Evolutionary conservation across 2,329 filamentous ascomycete species (phyloP), one percentile per base, ranked within the genome.

Genomic region (Scopulariopsis brevicaulis): DNA sequence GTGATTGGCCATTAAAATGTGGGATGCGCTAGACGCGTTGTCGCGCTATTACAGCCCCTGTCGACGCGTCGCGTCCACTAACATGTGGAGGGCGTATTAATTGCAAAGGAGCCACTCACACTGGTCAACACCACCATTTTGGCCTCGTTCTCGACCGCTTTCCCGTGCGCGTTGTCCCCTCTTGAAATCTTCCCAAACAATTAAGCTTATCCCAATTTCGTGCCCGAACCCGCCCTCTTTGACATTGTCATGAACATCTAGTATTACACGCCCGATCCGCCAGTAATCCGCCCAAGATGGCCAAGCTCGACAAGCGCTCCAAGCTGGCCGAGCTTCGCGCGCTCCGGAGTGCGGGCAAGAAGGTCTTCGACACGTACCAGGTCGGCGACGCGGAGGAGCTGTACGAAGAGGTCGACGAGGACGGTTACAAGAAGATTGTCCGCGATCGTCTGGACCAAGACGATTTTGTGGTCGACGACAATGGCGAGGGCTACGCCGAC

Each of bases 391-490:
- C 89, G 65, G 83, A 86, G 63, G 84, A 89, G 64, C 77, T 99
- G 52, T 99, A 97, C 74, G 94, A 97, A 62, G 92, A 96, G 66
- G 91, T 99, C 54, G 92, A 97, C 68, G 94, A 99, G 66, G 93
- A 94, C 67, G 89, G 89, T 56, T 99, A 99, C 78, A 96, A 96
- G 77, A 95, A 95, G 70, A 87, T 97, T 63, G 91, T 99, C 15
- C 84, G 94, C 50, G 84, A 87, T 58, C 86, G 94, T 53, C 78
- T 99, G 56, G 89, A 97, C 68, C 81, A 96, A 66, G 94, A 99
- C 66, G 94, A 99, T 74, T 99, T 99, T 67, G 93, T 99, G 56
- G 92, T 99, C 60, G 94, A 97, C 75, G 94, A 99, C 74, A 96
- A 96, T 75, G 93, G 93, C 67, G 90, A 93, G 69, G 93, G 94